These are phyloP conservation scores for Colletotrichum shisoi DNA, from an alignment of 2,329 filamentous ascomycete species.

Conservation along the genomic window DNA sequence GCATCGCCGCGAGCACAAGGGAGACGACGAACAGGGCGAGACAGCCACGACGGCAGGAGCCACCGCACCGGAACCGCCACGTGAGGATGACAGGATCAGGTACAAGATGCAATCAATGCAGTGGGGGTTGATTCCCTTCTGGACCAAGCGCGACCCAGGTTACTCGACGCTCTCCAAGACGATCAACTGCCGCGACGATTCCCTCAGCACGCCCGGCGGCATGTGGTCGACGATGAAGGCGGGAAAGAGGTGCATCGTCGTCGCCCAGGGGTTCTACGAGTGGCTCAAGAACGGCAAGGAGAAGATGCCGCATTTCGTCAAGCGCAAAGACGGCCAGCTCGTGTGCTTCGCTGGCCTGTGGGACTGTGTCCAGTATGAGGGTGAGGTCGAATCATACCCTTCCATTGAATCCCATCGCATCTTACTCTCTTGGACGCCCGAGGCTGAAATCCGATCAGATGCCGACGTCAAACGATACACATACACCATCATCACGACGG, in stretches of 20 bases:
- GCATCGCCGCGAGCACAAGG: conserved; percentile 43
- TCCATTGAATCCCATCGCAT: too few relatives aligned
- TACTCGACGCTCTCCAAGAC: conserved; percentile 82
- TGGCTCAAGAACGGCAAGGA: conserved; percentile 88
- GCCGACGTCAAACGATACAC: conserved; percentile 78
- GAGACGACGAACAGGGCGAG: conserved; percentile 7
- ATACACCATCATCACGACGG: conserved; percentile 93
- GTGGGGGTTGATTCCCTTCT: conserved; percentile 94
- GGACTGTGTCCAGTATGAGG: conserved; percentile 86
- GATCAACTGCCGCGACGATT: conserved; percentile 95
- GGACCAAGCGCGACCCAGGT: conserved; percentile 85
- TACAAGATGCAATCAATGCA: conserved; percentile 94
- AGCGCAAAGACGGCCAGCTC: conserved; percentile 79
- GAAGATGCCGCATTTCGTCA: conserved; percentile 85
- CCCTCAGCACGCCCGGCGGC: conserved; percentile 74
- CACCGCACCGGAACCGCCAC: conserved; percentile 42
- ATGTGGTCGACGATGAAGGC: conserved; percentile 95
- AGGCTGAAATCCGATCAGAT: conserved; percentile 46
- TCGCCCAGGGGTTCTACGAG: conserved; percentile 95
- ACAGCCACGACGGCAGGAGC: not conserved
- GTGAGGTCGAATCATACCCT: conserved; percentile 50
- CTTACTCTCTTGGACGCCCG: not conserved
- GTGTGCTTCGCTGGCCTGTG: conserved; percentile 93
- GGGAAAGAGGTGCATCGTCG: conserved; percentile 83
- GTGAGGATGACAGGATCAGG: conserved; percentile 50